Percentiles rank a stretch among this genome's conserved stretches.
phyloP scores from a whole-genome alignment of 352 stramenopile genomes.

The Phytophthora fragariaefolia region DNA sequence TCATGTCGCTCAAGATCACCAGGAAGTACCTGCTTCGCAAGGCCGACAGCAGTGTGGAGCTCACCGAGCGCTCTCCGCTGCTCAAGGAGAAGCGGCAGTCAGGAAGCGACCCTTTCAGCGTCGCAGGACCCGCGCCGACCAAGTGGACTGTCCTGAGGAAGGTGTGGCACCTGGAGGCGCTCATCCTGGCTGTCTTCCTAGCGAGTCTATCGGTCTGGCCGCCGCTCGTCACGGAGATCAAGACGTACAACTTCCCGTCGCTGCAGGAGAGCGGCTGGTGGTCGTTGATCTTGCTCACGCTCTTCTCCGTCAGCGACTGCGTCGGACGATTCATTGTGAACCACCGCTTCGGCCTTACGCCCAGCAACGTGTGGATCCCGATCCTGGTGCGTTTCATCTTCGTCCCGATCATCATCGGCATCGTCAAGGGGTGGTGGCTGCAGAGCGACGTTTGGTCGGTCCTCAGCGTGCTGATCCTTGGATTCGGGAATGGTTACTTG shows the following conservation, averaged over 20 bases:
- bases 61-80: conserved; percentile 62
- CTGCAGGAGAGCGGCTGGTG: conserved; percentile 81
- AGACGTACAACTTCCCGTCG: conserved; percentile 77
- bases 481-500: conserved; percentile 83
- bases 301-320: conserved; percentile 81
- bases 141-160: conserved; percentile 79
- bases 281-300: conserved; percentile 80
- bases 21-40: conserved; percentile 52
- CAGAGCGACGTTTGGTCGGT: conserved; percentile 80
- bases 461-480: conserved; percentile 69
- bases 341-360: conserved; percentile 66
- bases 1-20: conserved; percentile 64
- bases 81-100: conserved; percentile 39
- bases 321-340: conserved; percentile 74
- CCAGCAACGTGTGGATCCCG: conserved; percentile 68
- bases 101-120: conserved; percentile 23
- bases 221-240: conserved; percentile 83
- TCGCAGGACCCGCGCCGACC: conserved; percentile 36
- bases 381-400: conserved; percentile 67
- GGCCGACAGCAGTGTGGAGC: conserved; percentile 51
- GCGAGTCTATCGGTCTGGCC: conserved; percentile 80
- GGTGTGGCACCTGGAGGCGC: conserved; percentile 63
- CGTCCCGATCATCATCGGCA: conserved; percentile 71
- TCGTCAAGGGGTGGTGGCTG: conserved; percentile 73
- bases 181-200: conserved; percentile 79